Evolutionary conservation across 2,329 filamentous ascomycete species (phyloP).

Genomic region (Hymenoscyphus albidus): DNA sequence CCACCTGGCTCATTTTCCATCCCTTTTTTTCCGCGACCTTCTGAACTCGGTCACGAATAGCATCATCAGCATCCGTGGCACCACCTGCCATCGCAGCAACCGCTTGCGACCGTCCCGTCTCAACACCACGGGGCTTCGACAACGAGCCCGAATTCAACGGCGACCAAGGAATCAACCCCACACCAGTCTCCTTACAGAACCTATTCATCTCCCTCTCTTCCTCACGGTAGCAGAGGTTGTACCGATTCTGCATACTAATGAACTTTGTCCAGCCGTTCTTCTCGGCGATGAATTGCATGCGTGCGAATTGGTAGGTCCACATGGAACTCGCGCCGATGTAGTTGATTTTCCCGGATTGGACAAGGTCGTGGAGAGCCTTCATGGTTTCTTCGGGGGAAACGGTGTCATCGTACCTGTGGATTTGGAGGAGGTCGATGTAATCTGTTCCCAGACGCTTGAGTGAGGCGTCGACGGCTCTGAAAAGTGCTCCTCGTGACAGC

Average conservation of each 20-base stretch:
- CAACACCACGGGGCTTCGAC: slow-evolving; percentile 10
- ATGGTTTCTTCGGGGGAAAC: slow-evolving; percentile 55
- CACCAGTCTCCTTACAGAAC: slow-evolving; percentile 41
- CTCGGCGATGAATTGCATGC: slow-evolving; percentile 47
- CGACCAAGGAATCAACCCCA: slow-evolving; percentile 37
- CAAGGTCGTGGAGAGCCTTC: slow-evolving; percentile 54
- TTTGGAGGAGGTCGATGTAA: slow-evolving; percentile 59
- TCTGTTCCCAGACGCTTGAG: slow-evolving; percentile 49
- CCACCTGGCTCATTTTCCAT: slow-evolving; percentile 54
- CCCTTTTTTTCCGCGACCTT: slow-evolving; percentile 52
- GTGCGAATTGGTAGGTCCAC: slow-evolving; percentile 45
- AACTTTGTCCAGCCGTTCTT: slow-evolving; percentile 52
- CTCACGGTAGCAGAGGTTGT: slow-evolving; percentile 53
- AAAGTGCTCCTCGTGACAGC: slow-evolving; percentile 59
- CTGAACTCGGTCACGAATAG: slow-evolving; percentile 51
- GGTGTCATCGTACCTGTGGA: slow-evolving; percentile 51
- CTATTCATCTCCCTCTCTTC: slow-evolving; percentile 46
- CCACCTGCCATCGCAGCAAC: too few relatives aligned
- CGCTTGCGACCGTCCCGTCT: slow-evolving; percentile 3
- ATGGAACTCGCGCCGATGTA: slow-evolving; percentile 49
- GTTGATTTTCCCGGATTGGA: slow-evolving; percentile 52
- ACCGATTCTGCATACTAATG: slow-evolving; percentile 52
- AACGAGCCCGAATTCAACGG: slow-evolving; percentile 5
- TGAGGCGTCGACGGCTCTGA: slow-evolving; percentile 61
- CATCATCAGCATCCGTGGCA: slow-evolving; percentile 44